Conservation (phyloP, 148 eudicot species). For the Rhododendron molle region DNA sequence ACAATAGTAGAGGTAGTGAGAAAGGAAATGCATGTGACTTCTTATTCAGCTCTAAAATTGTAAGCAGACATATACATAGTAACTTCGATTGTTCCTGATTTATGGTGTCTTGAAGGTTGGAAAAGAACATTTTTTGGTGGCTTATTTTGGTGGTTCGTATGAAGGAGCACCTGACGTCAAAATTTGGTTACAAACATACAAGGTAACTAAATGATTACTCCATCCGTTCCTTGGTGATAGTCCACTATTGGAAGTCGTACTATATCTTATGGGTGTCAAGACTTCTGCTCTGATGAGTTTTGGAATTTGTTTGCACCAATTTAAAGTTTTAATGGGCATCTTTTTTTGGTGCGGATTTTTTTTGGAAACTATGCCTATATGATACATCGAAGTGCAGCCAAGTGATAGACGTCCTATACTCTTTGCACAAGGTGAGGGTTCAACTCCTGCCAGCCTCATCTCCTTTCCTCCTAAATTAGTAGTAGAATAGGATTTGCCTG, state of each 20-base stretch:
- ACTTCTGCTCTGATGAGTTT: not conserved
- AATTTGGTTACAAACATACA: constrained; percentile 81
- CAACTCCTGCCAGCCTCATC: too few relatives aligned
- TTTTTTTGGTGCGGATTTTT: not conserved
- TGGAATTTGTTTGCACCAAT: not conserved
- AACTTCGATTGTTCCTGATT: not conserved
- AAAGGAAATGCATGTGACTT: not conserved
- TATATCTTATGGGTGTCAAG: too few relatives aligned
- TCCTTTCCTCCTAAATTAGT: too few relatives aligned
- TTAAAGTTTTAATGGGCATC: not conserved
- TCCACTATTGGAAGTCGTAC: not conserved
- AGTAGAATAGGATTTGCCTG: too few relatives aligned
- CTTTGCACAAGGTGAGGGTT: too few relatives aligned
- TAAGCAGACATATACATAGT: not conserved
- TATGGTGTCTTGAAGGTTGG: constrained; percentile 43
- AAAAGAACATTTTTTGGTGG: constrained; percentile 73
- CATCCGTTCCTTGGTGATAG: not conserved
- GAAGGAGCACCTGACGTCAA: constrained; percentile 93
- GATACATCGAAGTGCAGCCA: too few relatives aligned
- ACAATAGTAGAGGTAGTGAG: constrained; percentile 77
- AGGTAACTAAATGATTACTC: constrained; percentile 30
- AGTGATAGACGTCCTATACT: too few relatives aligned
- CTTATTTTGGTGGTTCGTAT: constrained; percentile 80
- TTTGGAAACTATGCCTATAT: not conserved
- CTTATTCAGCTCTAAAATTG: not conserved